Percentiles rank a stretch among this genome's conserved stretches.
phyloP scores from a whole-genome alignment of 2,329 filamentous ascomycete species.

The Sclerotinia glacialis region DNA sequence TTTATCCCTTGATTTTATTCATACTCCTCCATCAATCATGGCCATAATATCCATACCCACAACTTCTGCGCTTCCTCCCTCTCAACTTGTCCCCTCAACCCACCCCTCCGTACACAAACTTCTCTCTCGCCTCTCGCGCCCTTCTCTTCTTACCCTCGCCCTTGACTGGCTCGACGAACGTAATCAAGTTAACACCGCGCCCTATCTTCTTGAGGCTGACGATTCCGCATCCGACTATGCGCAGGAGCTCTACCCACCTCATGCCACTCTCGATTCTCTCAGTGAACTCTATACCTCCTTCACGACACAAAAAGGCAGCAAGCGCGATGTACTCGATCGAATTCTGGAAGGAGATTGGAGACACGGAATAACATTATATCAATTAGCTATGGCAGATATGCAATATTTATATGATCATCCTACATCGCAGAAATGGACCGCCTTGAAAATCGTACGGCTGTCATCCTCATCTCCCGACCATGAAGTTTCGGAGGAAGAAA shows the following conservation, averaged over 20 bases:
- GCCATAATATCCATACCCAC: constrained; percentile 61
- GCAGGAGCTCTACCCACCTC: constrained; percentile 67
- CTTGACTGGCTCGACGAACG: constrained; percentile 74
- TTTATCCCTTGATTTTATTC: background rate
- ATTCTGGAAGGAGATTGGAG: constrained; percentile 68
- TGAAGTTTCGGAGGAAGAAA: constrained; percentile 38
- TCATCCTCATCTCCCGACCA: constrained; percentile 19
- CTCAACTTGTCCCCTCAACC: constrained; percentile 63
- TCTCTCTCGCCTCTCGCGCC: constrained; percentile 67
- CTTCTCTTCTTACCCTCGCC: constrained; percentile 68
- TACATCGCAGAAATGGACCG: constrained; percentile 61
- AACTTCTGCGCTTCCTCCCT: constrained; percentile 67
- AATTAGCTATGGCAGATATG: constrained; percentile 67
- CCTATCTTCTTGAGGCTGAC: constrained; percentile 50
- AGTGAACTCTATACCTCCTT: constrained; percentile 61
- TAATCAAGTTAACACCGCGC: constrained; percentile 58
- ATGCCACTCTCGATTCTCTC: constrained; percentile 62
- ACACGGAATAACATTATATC: constrained; percentile 61
- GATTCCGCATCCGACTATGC: constrained; percentile 53
- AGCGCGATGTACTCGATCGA: constrained; percentile 61
- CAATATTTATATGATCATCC: constrained; percentile 65
- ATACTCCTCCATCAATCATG: constrained; percentile 5
- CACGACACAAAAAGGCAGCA: constrained; percentile 57
- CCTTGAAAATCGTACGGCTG: constrained; percentile 57
- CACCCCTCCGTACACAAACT: constrained; percentile 64